phyloP scores from a whole-genome alignment of 805 yeast species.

The Candida morakotiae region DNA sequence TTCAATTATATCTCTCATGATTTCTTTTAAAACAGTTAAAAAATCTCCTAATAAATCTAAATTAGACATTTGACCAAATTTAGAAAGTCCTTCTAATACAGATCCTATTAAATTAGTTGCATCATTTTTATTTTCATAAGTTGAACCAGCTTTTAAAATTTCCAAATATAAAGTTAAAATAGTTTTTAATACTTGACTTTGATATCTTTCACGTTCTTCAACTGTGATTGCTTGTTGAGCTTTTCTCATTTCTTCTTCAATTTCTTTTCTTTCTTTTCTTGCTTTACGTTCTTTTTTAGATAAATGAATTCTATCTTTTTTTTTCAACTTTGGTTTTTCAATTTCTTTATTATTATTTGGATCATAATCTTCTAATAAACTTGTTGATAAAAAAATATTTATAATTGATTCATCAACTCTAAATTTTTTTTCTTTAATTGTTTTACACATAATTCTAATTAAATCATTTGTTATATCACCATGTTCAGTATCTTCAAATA shows the following conservation, averaged over 20 bases:
- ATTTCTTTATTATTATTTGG: constrained; percentile 50
- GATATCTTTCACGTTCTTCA: constrained; percentile 81
- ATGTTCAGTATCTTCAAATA: constrained; percentile 68
- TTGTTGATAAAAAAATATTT: constrained; percentile 65
- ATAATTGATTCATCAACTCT: constrained; percentile 81
- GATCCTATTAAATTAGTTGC: constrained; percentile 63
- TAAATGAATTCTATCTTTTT: constrained; percentile 86
- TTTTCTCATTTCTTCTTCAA: constrained; percentile 81
- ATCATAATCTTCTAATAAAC: constrained; percentile 65
- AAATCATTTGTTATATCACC: constrained; percentile 81
- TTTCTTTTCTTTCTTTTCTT: constrained; percentile 78
- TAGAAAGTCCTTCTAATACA: constrained; percentile 86
- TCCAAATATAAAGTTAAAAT: constrained; percentile 74
- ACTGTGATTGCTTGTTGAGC: constrained; percentile 87
- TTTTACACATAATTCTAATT: constrained; percentile 62
- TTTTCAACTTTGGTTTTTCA: constrained; percentile 50
- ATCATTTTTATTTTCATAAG: constrained; percentile 42
- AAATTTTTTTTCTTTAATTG: constrained; percentile 68
- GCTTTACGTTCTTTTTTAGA: constrained; percentile 88
- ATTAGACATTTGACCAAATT: constrained; percentile 88
- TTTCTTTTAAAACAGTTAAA: constrained; percentile 82
- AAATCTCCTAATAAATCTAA: constrained; percentile 91
- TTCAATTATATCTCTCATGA: constrained; percentile 51
- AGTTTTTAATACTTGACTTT: constrained; percentile 75
- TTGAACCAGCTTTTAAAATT: constrained; percentile 51